These are phyloP conservation scores for Alopecurus myosuroides DNA, from an alignment of 176 grass and related monocot species.

Conservation along the genomic window DNA sequence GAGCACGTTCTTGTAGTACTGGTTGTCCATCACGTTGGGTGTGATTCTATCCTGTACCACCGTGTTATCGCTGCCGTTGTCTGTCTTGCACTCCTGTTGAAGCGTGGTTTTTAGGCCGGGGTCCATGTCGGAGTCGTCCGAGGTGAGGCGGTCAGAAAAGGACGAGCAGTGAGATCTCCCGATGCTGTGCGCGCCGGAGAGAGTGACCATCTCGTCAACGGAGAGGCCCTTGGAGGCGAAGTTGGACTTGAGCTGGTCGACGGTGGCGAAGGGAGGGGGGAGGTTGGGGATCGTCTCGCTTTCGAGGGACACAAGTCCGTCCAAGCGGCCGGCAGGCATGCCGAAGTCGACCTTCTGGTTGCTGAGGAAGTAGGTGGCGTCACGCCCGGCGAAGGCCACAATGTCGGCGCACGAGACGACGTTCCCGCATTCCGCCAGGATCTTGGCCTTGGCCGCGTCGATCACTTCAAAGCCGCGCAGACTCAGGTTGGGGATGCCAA, in stretches of 20 bases:
- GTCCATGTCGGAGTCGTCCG: slow-evolving; percentile 19
- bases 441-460: slow-evolving; percentile 14
- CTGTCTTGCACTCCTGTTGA: background rate
- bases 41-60: slow-evolving; percentile 15
- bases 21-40: slow-evolving; percentile 21
- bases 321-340: slow-evolving; percentile 36
- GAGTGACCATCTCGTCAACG: background rate
- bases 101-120: background rate
- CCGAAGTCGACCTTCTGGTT: background rate
- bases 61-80: background rate
- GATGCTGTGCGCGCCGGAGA: slow-evolving; percentile 10
- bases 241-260: background rate
- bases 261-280: background rate
- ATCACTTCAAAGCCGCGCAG: slow-evolving; percentile 37
- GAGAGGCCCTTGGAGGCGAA: slow-evolving; percentile 36
- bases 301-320: slow-evolving; percentile 25
- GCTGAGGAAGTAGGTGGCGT: slow-evolving; percentile 31
- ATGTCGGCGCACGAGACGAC: slow-evolving; percentile 40
- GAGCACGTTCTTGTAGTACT: slow-evolving; percentile 44
- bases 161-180: slow-evolving; percentile 27
- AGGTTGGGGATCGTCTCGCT: slow-evolving; percentile 12
- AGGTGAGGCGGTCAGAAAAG: slow-evolving; percentile 19
- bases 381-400: slow-evolving; percentile 43
- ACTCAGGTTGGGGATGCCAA: background rate
- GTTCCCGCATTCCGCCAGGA: background rate